Percentiles rank a stretch among this genome's conserved stretches.
Conservation (phyloP, 164 flowering plant species). For the Stephania cephalantha region DNA sequence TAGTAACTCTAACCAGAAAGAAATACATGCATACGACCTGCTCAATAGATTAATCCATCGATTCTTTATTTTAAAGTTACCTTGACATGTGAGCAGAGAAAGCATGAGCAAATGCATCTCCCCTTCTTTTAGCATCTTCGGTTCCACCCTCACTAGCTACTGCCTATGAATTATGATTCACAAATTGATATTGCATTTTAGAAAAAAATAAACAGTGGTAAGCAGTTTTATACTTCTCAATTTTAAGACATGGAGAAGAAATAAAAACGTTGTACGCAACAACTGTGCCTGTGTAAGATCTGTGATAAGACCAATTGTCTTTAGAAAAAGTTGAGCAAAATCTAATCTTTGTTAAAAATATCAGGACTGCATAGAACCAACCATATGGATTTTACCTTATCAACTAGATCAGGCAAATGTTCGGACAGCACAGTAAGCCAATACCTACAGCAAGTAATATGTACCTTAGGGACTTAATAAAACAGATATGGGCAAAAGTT, state of each 20-base stretch:
- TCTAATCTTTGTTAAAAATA: neutral
- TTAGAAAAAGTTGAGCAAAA: neutral
- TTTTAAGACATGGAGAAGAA: constrained; percentile 3
- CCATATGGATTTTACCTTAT: constrained; percentile 56
- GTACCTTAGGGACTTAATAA: constrained; percentile 14
- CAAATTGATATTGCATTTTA: constrained; percentile 4
- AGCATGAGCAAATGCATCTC: constrained; percentile 98
- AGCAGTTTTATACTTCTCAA: constrained; percentile 1
- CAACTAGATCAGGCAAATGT: constrained; percentile 92
- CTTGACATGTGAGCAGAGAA: constrained; percentile 94
- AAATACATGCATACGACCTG: neutral
- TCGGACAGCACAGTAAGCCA: constrained; percentile 88
- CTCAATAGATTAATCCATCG: neutral
- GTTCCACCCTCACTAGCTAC: constrained; percentile 99
- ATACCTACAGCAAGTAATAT: constrained; percentile 50
- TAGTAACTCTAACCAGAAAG: neutral
- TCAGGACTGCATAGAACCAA: neutral
- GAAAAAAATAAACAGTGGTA: neutral
- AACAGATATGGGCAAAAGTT: neutral
- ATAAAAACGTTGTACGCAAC: neutral
- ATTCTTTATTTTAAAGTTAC: constrained; percentile 24
- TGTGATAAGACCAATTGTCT: neutral
- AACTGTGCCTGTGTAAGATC: neutral
- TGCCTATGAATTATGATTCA: constrained; percentile 52
- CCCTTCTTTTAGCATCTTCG: constrained; percentile 97